phyloP scores from a whole-genome alignment of 192 early-diverging fungal genomes.

The Entomortierella beljakovae region DNA sequence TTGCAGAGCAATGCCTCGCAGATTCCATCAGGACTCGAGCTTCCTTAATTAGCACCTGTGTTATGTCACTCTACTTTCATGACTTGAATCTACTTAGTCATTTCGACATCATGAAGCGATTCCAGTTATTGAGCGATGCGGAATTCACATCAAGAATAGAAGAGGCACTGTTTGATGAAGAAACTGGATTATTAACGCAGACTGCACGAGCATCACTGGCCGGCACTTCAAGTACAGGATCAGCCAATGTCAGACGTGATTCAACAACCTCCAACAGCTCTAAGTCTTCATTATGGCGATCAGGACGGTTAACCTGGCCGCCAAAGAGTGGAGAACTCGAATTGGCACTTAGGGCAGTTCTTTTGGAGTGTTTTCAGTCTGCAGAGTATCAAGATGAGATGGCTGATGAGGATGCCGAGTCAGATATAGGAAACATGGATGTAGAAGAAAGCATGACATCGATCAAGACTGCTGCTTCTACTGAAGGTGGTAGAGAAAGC shows the following conservation, averaged over 20 bases:
- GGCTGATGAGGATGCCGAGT: background rate
- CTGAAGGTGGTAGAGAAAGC: background rate
- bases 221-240: slow-evolving; percentile 1
- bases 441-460: background rate
- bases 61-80: slow-evolving; percentile 60
- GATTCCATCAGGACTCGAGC: slow-evolving; percentile 39
- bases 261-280: slow-evolving; percentile 44
- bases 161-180: slow-evolving; percentile 54
- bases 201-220: slow-evolving; percentile 32
- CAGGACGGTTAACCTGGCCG: slow-evolving; percentile 39
- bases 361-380: slow-evolving; percentile 48
- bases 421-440: slow-evolving; percentile 18
- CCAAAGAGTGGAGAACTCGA: slow-evolving; percentile 51
- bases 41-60: slow-evolving; percentile 56
- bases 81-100: slow-evolving; percentile 57
- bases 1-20: slow-evolving; percentile 32
- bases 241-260: background rate
- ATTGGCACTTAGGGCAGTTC: slow-evolving; percentile 47
- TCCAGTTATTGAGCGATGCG: slow-evolving; percentile 57
- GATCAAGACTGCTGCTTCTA: slow-evolving; percentile 2
- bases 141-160: slow-evolving; percentile 52
- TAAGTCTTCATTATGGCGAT: slow-evolving; percentile 14
- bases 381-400: background rate
- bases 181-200: slow-evolving; percentile 37
- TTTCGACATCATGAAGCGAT: slow-evolving; percentile 53